Base-by-base conservation (phyloP, 768 basidiomycete genomes). In the Amanita polypyramis region DNA sequence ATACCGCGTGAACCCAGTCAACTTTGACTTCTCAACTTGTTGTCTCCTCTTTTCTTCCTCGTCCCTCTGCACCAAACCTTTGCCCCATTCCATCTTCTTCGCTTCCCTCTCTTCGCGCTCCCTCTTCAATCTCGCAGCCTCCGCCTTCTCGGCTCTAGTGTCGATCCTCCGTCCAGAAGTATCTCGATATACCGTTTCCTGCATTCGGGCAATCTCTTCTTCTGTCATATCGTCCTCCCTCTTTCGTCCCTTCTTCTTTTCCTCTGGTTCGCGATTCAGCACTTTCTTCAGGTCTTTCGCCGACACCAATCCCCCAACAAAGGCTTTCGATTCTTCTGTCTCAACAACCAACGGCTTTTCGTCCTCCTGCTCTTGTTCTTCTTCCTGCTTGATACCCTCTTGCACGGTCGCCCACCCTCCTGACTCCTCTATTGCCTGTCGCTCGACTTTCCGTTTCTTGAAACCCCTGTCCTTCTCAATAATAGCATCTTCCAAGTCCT, bases 81-180 rank as follows among this genome's bases (percentile, higher is more conserved):
- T 98, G 0, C 91, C 92, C 96, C 96, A 98, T 61, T 95, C 89
- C 89, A 95, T 92, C 70, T 90, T 94, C 60, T 77, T 70, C 43
- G 85, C 85, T 59, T 95, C 90, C 59, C 78, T 80, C 67, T 96
- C 88, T 61, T 93, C 83, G 50, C 73, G 70, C 60, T 91, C 84
- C 17, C 89, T 74, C 58, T 92, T 91, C 63, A 76, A 62, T 54
- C 81, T 70, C 36, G 85, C 85, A 25, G 90, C 89, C 58, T 94
- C 93, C 11, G 89, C 94, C 49, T 75, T 77, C 23, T 83, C 85
- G 1, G 84, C 76, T 60, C 88, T 90, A 44, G 86, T 78, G 56
- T 98, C 93, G 43, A 98, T 86, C 70, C 85, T 86, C 59, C 82
- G 76, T 30, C 96, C 96, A 14, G 77, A 74, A 12, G 82, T 70